phyloP scores from a whole-genome alignment of 306 rosid genomes.

The Styphnolobium japonicum region DNA sequence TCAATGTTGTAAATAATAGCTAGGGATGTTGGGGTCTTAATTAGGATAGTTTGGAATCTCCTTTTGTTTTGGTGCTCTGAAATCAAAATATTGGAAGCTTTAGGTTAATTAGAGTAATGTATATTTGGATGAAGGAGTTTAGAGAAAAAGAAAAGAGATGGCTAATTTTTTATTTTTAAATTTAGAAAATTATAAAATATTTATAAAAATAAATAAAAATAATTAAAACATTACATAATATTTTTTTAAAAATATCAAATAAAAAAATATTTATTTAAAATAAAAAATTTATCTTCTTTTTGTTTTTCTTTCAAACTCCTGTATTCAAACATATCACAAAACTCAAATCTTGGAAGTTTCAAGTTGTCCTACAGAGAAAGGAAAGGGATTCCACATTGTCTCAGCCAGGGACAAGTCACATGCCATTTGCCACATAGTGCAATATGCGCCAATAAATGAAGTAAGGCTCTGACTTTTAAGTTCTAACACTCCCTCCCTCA shows the following conservation, averaged over 20 bases:
- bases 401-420: slow-evolving; percentile 2
- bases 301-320: too few species aligned
- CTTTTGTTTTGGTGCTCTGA: neutral
- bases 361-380: neutral
- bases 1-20: neutral
- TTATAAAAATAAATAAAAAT: too few species aligned
- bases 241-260: too few species aligned
- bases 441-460: neutral
- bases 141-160: too few species aligned
- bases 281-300: too few species aligned
- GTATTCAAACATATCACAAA: too few species aligned
- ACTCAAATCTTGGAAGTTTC: neutral
- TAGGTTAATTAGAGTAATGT: neutral
- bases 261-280: too few species aligned
- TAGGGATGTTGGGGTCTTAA: neutral
- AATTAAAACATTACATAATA: too few species aligned
- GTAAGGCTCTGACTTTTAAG: too few species aligned
- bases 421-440: neutral
- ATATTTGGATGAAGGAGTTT: too few species aligned
- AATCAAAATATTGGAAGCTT: neutral
- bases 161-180: too few species aligned
- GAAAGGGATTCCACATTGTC: neutral
- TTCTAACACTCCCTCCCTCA: neutral
- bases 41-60: neutral
- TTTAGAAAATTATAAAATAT: too few species aligned